Evolutionary conservation across 306 rosid species (phyloP), one percentile per base, ranked within the genome.

Genomic region (Dryas alaskensis): DNA sequence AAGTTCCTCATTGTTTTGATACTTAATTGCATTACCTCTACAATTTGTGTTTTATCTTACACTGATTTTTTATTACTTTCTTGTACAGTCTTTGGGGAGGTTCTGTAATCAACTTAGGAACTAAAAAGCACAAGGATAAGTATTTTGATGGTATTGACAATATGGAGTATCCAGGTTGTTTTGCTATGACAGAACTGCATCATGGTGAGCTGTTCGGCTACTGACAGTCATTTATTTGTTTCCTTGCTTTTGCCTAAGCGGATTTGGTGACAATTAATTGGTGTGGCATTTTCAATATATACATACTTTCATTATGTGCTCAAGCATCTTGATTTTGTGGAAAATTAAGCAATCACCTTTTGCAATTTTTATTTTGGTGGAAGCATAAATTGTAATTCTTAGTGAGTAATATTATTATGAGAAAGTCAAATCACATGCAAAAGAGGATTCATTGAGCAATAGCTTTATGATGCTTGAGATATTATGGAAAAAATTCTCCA

Each of bases 131-230:
- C 58, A 88, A 60, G 89, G 99, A 86, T 58, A 94, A 89, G 83
- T 94, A 83, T 91, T 89, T 73, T 66, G 92, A 92, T 73, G 97
- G 89, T 52, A 94, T 94, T 68, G 96, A 94, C 78, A 89, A 82
- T 80, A 62, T 92, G 90, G 95, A 94, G 31, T 94, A 81, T 81
- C 79, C 89, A 1, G 99, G 99, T 64, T 94, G 97, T 83, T 94
- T 92, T 79, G 99, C 99, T 65, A 91, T 94, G 99, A 94, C 99
- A 0, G 99, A 94, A 55, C 93, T 94, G 52, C 95, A 94, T 78
- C 97, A 94, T 78, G 97, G 99, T 94, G 81, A 75, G 80, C 7
- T 44, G 51, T 10, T 25, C 40, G 66, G 40, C 51, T 44, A 4
- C 74, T 58, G 7, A 25, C 16, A 31, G 25, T 57, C 16, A 4